Percentiles rank a stretch among this genome's conserved stretches.
These are phyloP conservation scores for Colletotrichum tropicale DNA, from an alignment of 2,329 filamentous ascomycete species.

Conservation along the genomic window DNA sequence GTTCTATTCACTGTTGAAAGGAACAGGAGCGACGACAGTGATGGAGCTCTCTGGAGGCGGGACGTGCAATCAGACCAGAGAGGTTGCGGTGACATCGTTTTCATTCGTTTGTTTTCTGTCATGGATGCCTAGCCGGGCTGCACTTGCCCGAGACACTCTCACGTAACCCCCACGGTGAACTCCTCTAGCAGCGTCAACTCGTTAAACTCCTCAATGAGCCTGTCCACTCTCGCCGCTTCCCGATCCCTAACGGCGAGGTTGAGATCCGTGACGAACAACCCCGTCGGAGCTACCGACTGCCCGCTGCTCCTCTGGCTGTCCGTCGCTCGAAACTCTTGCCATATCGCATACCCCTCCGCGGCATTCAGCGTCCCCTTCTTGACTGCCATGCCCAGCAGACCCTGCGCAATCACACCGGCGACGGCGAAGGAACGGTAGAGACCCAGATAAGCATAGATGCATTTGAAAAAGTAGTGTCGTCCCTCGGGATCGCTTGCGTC, in stretches of 20 bases:
- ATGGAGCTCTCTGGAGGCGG: neutral
- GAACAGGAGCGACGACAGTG: neutral
- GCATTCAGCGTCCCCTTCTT: slow-evolving; percentile 33
- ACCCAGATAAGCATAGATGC: slow-evolving; percentile 40
- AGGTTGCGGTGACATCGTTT: neutral
- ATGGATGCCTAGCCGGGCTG: neutral
- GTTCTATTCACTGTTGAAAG: neutral
- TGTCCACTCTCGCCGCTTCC: slow-evolving; percentile 34
- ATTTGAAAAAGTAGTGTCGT: slow-evolving; percentile 39
- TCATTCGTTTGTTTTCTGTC: neutral
- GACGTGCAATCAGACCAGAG: neutral
- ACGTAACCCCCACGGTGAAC: slow-evolving; percentile 8
- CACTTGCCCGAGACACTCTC: neutral
- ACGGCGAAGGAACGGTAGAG: slow-evolving; percentile 39
- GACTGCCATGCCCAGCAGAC: slow-evolving; percentile 39
- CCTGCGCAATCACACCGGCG: slow-evolving; percentile 35
- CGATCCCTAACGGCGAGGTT: slow-evolving; percentile 37
- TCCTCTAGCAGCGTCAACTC: slow-evolving; percentile 20
- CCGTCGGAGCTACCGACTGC: slow-evolving; percentile 30
- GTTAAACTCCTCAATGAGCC: slow-evolving; percentile 35
- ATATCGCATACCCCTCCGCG: slow-evolving; percentile 30
- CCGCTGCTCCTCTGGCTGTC: slow-evolving; percentile 20
- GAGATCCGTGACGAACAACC: slow-evolving; percentile 38
- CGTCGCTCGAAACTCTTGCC: slow-evolving; percentile 30
- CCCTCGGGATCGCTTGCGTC: slow-evolving; percentile 30